These are phyloP conservation scores for Candida sithepensis DNA, from an alignment of 805 yeast species.

Conservation along the genomic window DNA sequence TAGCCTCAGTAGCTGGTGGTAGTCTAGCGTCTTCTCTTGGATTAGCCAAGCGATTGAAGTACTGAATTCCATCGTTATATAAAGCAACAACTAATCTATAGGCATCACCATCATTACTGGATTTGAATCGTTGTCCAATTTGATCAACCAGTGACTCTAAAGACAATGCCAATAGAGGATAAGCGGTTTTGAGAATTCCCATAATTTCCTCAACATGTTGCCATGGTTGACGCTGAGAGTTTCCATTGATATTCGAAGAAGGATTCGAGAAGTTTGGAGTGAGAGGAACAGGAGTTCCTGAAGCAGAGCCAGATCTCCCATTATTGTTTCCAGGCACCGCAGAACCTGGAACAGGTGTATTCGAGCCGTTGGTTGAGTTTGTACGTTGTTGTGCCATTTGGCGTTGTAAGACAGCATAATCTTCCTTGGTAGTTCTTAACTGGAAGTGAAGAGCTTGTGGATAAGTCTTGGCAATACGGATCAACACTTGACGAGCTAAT, in stretches of 20 bases:
- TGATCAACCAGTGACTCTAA: slow-evolving; percentile 95
- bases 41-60: slow-evolving; percentile 77
- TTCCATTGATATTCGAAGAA: slow-evolving; percentile 3
- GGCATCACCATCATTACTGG: slow-evolving; percentile 93
- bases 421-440: slow-evolving; percentile 91
- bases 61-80: slow-evolving; percentile 89
- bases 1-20: slow-evolving; percentile 89
- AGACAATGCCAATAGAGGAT: slow-evolving; percentile 87
- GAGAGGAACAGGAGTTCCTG: slow-evolving; percentile 8
- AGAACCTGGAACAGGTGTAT: not conserved
- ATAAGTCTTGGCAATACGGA: slow-evolving; percentile 90
- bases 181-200: slow-evolving; percentile 94
- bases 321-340: not conserved
- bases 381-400: slow-evolving; percentile 42
- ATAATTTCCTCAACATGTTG: slow-evolving; percentile 88
- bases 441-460: slow-evolving; percentile 98
- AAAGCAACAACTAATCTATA: slow-evolving; percentile 90
- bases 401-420: slow-evolving; percentile 79
- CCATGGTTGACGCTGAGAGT: slow-evolving; percentile 64
- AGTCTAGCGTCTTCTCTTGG: slow-evolving; percentile 86
- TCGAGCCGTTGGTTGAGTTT: slow-evolving; percentile 1
- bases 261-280: slow-evolving; percentile 6
- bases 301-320: slow-evolving; percentile 2
- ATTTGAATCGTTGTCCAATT: slow-evolving; percentile 87
- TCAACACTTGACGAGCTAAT: slow-evolving; percentile 81